Conservation (phyloP, 148 eudicot species). For the Diospyros kaki region DNA sequence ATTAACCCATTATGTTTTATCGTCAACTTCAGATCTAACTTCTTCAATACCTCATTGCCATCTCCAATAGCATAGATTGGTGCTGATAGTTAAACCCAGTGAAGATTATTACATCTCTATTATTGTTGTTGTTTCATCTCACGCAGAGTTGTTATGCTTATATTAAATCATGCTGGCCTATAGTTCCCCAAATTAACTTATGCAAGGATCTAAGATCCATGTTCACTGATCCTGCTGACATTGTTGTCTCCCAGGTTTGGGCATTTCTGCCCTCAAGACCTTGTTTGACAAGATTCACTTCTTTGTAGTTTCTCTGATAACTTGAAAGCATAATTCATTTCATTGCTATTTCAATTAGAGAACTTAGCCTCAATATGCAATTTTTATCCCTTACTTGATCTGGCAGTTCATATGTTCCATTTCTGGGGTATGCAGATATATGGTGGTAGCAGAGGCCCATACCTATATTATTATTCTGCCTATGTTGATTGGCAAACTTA, state of each 20-base stretch:
- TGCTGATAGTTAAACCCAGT: background rate
- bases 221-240: background rate
- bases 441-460: background rate
- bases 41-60: background rate
- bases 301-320: background rate
- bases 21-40: background rate
- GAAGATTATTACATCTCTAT: background rate
- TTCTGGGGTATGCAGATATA: background rate
- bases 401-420: background rate
- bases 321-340: background rate
- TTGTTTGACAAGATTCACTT: background rate
- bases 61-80: conserved; percentile 9
- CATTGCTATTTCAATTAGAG: background rate
- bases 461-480: background rate
- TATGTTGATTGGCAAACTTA: background rate
- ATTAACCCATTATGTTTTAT: background rate
- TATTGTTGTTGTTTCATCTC: background rate
- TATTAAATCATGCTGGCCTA: background rate
- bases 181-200: background rate
- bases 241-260: background rate
- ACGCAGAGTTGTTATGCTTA: background rate
- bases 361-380: background rate
- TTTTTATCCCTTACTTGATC: background rate
- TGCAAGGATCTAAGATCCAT: conserved; percentile 6
- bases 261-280: background rate